Conservation (phyloP, 495 filamentous ascomycete genomes). For the Pyrenula massariospora region DNA sequence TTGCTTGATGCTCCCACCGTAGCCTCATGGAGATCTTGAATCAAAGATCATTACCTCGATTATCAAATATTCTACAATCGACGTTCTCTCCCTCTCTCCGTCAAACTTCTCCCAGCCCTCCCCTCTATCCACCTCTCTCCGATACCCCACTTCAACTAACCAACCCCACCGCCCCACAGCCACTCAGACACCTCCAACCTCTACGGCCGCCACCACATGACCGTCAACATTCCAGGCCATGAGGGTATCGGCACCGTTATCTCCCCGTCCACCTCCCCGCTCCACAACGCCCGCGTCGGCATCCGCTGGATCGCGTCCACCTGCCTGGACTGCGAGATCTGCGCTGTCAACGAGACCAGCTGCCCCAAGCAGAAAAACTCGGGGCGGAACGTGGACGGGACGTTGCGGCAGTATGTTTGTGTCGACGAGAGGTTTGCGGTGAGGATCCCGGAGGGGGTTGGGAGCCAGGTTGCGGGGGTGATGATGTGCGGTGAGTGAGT, state of each 20-base stretch:
- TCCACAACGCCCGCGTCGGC: constrained; percentile 1
- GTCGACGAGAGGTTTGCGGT: background rate
- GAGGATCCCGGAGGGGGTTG: background rate
- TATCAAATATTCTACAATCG: too few species aligned
- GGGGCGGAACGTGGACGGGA: constrained; percentile 30
- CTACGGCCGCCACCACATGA: background rate
- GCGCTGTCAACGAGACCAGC: constrained; percentile 29
- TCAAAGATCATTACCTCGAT: too few species aligned
- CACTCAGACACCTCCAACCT: background rate
- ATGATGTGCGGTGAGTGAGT: constrained; percentile 1
- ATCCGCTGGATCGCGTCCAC: constrained; percentile 33
- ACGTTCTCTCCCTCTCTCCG: too few species aligned
- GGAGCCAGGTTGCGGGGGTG: background rate
- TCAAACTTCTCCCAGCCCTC: background rate
- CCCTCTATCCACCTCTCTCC: background rate
- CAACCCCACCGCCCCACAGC: too few species aligned
- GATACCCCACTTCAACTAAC: background rate
- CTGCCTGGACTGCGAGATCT: constrained; percentile 32
- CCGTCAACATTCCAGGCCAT: background rate
- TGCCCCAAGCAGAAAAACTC: constrained; percentile 33
- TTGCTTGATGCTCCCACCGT: too few species aligned
- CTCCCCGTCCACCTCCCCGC: background rate
- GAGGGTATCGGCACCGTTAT: background rate
- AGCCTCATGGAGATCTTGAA: too few species aligned
- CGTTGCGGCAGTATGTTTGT: constrained; percentile 26